phyloP scores from a whole-genome alignment of 2,329 filamentous ascomycete genomes.

The Trichoderma gracile region DNA sequence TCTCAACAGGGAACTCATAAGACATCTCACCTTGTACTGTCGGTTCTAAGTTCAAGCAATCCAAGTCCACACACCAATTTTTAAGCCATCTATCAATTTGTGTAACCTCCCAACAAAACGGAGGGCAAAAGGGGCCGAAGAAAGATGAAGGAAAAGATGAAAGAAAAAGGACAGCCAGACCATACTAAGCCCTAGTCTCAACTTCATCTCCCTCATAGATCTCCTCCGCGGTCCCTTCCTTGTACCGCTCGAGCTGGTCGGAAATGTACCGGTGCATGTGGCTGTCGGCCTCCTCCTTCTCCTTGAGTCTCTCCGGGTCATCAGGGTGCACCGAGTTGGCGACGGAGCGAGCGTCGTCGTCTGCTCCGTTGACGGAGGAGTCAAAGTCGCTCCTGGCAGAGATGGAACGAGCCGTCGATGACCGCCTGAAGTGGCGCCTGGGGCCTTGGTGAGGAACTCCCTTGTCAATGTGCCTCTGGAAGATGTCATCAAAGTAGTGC shows the following conservation, averaged over 20 bases:
- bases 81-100: not conserved
- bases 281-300: conserved; percentile 59
- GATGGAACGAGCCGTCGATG: conserved; percentile 81
- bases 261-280: conserved; percentile 81
- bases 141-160: no score
- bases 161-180: not conserved
- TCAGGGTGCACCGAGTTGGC: conserved; percentile 39
- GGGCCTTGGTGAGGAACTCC: conserved; percentile 41
- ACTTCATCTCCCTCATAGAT: conserved; percentile 46
- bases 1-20: not conserved
- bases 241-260: conserved; percentile 75
- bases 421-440: conserved; percentile 66
- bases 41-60: conserved; percentile 2
- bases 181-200: conserved; percentile 43
- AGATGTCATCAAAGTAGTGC: conserved; percentile 94
- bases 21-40: not conserved
- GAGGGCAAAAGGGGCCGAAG: no score
- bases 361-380: conserved; percentile 48
- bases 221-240: conserved; percentile 33
- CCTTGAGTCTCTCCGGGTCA: conserved; percentile 48
- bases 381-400: conserved; percentile 80
- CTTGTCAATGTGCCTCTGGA: conserved; percentile 50
- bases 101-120: not conserved
- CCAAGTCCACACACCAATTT: conserved; percentile 1
- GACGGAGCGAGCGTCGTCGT: conserved; percentile 41